Evolutionary conservation across 140 eudicot genomes (phyloP).

Genomic region (Senecio squalidus): DNA sequence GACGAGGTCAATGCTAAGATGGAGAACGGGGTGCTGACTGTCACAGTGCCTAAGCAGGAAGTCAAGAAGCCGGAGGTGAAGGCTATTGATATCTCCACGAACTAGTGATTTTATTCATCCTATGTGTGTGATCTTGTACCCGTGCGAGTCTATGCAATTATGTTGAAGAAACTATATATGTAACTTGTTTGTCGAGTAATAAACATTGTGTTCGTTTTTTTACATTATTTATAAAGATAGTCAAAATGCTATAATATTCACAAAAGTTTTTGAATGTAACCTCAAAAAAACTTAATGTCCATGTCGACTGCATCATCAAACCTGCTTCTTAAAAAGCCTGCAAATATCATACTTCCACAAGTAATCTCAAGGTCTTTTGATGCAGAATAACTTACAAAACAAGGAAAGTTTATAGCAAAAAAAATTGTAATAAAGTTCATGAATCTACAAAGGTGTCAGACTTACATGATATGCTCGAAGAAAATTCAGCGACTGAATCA

Average conservation of each 20-base stretch:
- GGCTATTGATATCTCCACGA: constrained; percentile 20
- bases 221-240: not conserved
- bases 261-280: no score
- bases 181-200: constrained; percentile 23
- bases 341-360: constrained; percentile 5
- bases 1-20: constrained; percentile 27
- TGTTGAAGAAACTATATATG: not conserved
- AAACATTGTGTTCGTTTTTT: constrained; percentile 13
- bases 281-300: not conserved
- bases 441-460: not conserved
- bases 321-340: not conserved
- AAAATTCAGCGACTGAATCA: not conserved
- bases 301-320: not conserved
- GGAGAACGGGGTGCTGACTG: constrained; percentile 34
- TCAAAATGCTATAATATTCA: no score
- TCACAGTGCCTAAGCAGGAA: constrained; percentile 27
- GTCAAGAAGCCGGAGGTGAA: constrained; percentile 25
- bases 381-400: not conserved
- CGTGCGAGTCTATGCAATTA: not conserved
- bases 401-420: not conserved
- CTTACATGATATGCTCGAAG: not conserved
- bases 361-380: not conserved
- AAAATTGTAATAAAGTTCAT: not conserved
- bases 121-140: not conserved
- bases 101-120: constrained; percentile 1